Evolutionary conservation across 2,329 filamentous ascomycete genomes (phyloP), one percentile per base, ranked within the genome.

Genomic region (Hymenoscyphus fructigenus): DNA sequence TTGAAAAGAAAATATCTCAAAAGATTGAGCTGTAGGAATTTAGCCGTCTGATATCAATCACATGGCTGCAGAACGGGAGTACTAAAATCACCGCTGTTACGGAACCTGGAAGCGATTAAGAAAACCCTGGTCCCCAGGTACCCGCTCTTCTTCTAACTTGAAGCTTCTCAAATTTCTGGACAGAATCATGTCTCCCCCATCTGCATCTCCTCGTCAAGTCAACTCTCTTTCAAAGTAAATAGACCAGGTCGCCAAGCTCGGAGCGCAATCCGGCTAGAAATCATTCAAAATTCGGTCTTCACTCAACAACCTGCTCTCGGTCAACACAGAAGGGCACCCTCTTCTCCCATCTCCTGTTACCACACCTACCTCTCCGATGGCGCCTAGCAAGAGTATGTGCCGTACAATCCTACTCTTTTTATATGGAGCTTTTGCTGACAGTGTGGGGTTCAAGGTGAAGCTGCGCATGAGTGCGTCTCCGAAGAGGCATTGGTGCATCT

Each of bases 401-500:
- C 55, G 41, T 12, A 29, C 29, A 14, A 23, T 14, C 14, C 29
- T 32, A 41, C 17, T 32, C 38, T 36, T 60, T 66, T 38, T 32
- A 12, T 34, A 47, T 60, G 64, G 55, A 38, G 36, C 36, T 60
- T 64, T 7, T 57, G 9, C 47, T 53, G 47, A 53, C 47, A n/a
- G 12, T 29, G 20, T 69, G 29, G 56, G 29, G 26, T 44, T 65
- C 14, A 68, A 84, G 82, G 78, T 73, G 76, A 80, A 78, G 87
- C 88, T 61, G 84, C 81, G 64, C 86, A 88, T 72, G 88, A 90
- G 78, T 90, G 90, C 70, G 82, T 98, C 71, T 96, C 93, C 32
- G 92, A 97, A 74, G 93, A 98, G 74, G 92, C 92, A 62, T 86
- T 99, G 71, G 84, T 91, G 66, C 93, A 97, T 77, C 88, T 99